phyloP scores from a whole-genome alignment of 176 grass and related monocot species.

The Raddia guianensis region DNA sequence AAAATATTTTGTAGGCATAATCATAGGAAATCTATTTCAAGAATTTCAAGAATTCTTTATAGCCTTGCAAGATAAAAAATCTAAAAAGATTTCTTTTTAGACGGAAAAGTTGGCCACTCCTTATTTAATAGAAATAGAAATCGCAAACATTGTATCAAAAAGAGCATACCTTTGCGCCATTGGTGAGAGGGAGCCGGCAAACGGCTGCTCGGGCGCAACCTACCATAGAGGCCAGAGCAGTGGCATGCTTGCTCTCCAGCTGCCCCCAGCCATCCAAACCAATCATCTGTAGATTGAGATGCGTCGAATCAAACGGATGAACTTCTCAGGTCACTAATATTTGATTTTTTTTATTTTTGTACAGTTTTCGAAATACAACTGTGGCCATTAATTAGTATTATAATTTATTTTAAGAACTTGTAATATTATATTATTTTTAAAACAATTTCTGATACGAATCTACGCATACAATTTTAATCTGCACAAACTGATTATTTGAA shows the following conservation, averaged over 20 bases:
- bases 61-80: no score
- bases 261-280: slow-evolving; percentile 49
- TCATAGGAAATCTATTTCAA: neutral
- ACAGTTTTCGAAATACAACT: no score
- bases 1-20: neutral
- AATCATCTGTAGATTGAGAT: slow-evolving; percentile 40
- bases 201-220: slow-evolving; percentile 40
- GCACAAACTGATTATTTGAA: no score
- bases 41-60: neutral
- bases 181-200: slow-evolving; percentile 51
- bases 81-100: neutral
- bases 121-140: neutral
- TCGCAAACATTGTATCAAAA: neutral
- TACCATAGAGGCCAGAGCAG: slow-evolving; percentile 41
- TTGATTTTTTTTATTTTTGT: no score
- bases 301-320: no score
- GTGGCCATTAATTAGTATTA: no score
- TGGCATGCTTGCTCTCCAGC: slow-evolving; percentile 36
- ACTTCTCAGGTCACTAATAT: no score
- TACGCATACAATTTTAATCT: no score
- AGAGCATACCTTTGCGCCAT: slow-evolving; percentile 48
- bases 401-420: no score
- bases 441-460: no score
- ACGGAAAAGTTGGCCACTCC: no score
- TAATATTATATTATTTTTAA: no score